A percentile compares a stretch with the other conserved stretches of the same genome.
Conservation (phyloP, 352 stramenopile genomes). For the Phytophthora nicotianae region DNA sequence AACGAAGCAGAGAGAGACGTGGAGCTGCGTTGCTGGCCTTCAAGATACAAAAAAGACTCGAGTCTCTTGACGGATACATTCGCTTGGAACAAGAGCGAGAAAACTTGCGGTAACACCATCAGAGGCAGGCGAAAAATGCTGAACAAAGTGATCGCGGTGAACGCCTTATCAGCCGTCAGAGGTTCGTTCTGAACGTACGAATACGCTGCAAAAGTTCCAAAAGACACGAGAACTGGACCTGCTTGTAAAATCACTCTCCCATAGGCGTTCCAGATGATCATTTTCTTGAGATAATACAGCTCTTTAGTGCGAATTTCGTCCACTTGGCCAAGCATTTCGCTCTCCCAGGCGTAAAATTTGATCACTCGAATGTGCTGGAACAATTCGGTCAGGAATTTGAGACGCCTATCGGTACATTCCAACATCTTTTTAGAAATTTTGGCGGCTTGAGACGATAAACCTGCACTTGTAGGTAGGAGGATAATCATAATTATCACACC, state of each 20-base stretch:
- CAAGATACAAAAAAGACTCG: slow-evolving; percentile 49
- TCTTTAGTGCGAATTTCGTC: slow-evolving; percentile 54
- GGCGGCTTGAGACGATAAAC: slow-evolving; percentile 45
- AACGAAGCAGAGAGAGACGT: slow-evolving; percentile 21
- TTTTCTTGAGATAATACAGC: slow-evolving; percentile 49
- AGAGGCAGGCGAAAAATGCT: slow-evolving; percentile 96
- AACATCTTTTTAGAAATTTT: slow-evolving; percentile 48
- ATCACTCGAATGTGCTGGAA: slow-evolving; percentile 70
- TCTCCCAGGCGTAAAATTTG: slow-evolving; percentile 85
- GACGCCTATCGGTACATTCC: slow-evolving; percentile 52
- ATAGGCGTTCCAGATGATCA: slow-evolving; percentile 60
- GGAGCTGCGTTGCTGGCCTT: slow-evolving; percentile 32
- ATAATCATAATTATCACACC: slow-evolving; percentile 66
- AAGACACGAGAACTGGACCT: slow-evolving; percentile 59
- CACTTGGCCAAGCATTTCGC: slow-evolving; percentile 55
- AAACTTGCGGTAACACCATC: slow-evolving; percentile 89
- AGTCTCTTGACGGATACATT: slow-evolving; percentile 66
- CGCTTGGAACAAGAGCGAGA: slow-evolving; percentile 58
- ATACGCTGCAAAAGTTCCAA: slow-evolving; percentile 72
- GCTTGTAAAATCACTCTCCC: slow-evolving; percentile 54
- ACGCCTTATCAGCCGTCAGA: slow-evolving; percentile 89
- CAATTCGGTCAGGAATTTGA: slow-evolving; percentile 66
- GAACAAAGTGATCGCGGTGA: slow-evolving; percentile 97
- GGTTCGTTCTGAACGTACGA: slow-evolving; percentile 48
- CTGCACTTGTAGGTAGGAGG: slow-evolving; percentile 46